Evolutionary conservation across 73 alveolate species (phyloP), one percentile per base, ranked within the genome.

Genomic region (Paramecium sonneborni): DNA sequence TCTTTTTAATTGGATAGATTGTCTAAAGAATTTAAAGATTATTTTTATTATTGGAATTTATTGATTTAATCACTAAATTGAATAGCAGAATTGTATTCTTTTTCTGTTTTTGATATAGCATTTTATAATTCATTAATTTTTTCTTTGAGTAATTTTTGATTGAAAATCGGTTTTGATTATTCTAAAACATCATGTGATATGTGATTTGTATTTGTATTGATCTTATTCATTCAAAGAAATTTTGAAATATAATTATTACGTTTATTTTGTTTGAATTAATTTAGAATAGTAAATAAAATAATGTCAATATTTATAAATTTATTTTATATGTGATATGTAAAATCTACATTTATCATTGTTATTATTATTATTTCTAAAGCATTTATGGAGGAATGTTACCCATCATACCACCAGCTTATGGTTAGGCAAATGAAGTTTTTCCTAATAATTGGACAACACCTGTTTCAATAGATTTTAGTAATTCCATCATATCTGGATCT

Each of bases 401-500:
- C 86, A 72, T 72, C 35, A 34, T 41, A 30, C 84, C 84, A 11
- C 48, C 48, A 14, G 26, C 68, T 32, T 48, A 24, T 5, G 90
- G 90, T 79, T 79, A 44, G 10, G 90, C 90, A 26, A 79, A 79
- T 79, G 90, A 52, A 2, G 90, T 79, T 41, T 79, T 79, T 20
- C 90, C 94, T 26, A 88, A 72, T 52, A 88, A 88, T 32, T 70
- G 26, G 20, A 69, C 85, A 46, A 88, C 87, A 26, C 94, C 94
- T 43, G 57, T 44, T 88, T 88, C 94, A 88, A 88, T 88, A n/a
- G 43, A 76, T 34, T 88, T 88, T 32, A 88, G 76, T 88, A 88
- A 88, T 37, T 88, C 94, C 90, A 67, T 70, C 85, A 88, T 88
- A 48, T 88, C 94, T 41, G 69, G 70, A 69, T 88, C 94, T 76